These are phyloP conservation scores for Ceratocystis diversiconidia DNA, from an alignment of 2,329 filamentous ascomycete species.

Conservation along the genomic window DNA sequence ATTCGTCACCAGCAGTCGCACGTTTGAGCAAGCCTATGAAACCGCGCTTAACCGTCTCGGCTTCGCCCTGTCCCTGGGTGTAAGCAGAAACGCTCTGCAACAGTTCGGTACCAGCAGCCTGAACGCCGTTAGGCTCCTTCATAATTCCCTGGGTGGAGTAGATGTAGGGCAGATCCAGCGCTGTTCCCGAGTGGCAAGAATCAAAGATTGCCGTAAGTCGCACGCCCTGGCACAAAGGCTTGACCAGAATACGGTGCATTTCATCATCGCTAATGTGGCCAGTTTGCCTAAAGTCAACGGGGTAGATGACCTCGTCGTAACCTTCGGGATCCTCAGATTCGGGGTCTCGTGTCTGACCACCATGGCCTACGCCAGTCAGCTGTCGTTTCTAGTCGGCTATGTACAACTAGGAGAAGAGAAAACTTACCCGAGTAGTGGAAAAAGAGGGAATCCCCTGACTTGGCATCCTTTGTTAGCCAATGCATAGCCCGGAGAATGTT, in stretches of 20 bases:
- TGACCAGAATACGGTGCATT: conserved; percentile 61
- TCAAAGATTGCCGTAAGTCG: conserved; percentile 49
- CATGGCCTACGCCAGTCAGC: conserved; percentile 44
- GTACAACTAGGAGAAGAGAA: too few species aligned
- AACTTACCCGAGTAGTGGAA: conserved; percentile 84
- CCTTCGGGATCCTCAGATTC: conserved; percentile 72
- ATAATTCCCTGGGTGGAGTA: conserved; percentile 55
- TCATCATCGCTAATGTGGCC: conserved; percentile 75
- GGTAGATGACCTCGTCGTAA: conserved; percentile 73
- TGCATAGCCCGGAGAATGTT: conserved; percentile 96
- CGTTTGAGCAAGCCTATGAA: conserved; percentile 41
- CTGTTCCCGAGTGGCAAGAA: conserved; percentile 53
- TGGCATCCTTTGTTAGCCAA: conserved; percentile 89
- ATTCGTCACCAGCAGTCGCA: conserved; percentile 65
- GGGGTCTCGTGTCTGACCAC: conserved; percentile 65
- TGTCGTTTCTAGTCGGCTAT: background rate
- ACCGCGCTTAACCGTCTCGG: conserved; percentile 40
- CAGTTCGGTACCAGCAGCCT: conserved; percentile 51
- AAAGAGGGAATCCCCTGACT: conserved; percentile 85
- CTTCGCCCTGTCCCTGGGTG: conserved; percentile 12
- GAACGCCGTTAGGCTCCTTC: conserved; percentile 54
- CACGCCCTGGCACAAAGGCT: conserved; percentile 40
- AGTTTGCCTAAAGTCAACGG: conserved; percentile 64
- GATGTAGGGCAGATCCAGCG: conserved; percentile 52
- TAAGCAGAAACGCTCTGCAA: conserved; percentile 46